Base-by-base conservation (phyloP, 148 eudicot genomes). In the Fagopyrum homotropicum region DNA sequence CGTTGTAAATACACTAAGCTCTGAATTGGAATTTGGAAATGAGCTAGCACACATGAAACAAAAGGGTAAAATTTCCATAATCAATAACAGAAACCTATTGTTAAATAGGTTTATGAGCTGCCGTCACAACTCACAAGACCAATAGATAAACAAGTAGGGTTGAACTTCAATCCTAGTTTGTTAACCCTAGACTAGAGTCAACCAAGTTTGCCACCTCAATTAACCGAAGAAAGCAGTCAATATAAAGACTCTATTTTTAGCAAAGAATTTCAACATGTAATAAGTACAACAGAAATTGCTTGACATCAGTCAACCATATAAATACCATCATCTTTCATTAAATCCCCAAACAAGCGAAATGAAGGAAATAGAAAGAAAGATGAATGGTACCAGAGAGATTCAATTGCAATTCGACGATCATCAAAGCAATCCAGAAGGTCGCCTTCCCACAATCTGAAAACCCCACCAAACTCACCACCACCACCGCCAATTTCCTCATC, bases 391-490 rank as follows among this genome's bases (percentile, higher is more conserved):
- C 93, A 95, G 12, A 81, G 47, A 55, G 99, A 88, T 88, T 95
- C 84, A 73, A 90, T 64, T 63, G 91, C 89, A 72, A 95, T 77
- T 11, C 89, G 84, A 11, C 71, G 91, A 79, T 95, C 92, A 69
- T 92, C 94, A 66, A 90, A 89, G 80, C 97, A 95, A 83, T 95
- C 97, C 74, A 95, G 82, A 73, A 95, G 81, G 69, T 89, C 97
- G 80, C 99, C 98, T 82, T 95, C 99, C 99, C 99, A 95, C 99
- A 95, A 86, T 85, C 99, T 86, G 11, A 90, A 81, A 76, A 92
- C 92, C 26, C 97, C 88, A 76, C 80, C 85, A 15, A 75, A 73
- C 49, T 75, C 86, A 60, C 70, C 90, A 4, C 80, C 73, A 12
- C 48, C 79, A 5, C 35, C 85, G 6, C 77, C 85, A 17, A n/a